Base-by-base conservation (phyloP, 805 yeast genomes). In the Starmerella sp. region DNA sequence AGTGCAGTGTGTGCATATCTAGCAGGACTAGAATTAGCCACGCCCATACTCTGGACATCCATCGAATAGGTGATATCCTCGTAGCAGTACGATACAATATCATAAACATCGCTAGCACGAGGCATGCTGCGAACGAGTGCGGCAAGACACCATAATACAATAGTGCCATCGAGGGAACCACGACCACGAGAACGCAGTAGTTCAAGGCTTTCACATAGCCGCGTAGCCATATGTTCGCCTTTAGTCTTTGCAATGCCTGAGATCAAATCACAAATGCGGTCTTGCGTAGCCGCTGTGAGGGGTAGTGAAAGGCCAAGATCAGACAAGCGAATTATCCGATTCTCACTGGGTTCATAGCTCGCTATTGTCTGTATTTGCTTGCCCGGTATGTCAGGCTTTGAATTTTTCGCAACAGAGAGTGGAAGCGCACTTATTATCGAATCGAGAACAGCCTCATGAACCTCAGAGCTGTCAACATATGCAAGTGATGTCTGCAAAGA, bases 61-160 rank as follows among this genome's bases (percentile, higher is more conserved):
- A 56, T n/a, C 32, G 54, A 51, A 8, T 7, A 14, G 2, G 48
- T 48, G 6, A 63, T 35, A 3, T 46, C 52, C 8, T 56, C 57
- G 38, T 31, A 62, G 31, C 62, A 54, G 44, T 54, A 57, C 8
- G 55, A 42, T 14, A 62, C 48, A 13, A 54, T 32, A 29, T 62
- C 66, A 22, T 59, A 47, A 9, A 51, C 28, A n/a, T 53, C 60
- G 5, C 44, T 17, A 2, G 10, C 41, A 2, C 17, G 10, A 2
- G 55, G 37, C 32, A 37, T 14, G 35, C 62, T 60, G 10, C 41
- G 31, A 3, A 62, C 29, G 3, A 57, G 15, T 13, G 53, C 28
- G 5, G 48, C 38, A 1, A 57, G 51, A 3, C 60, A 38, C 66
- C 66, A 63, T 3, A 63, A 48, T 31, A 45, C 35, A 8, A 48